Conservation (phyloP, 768 basidiomycete genomes). For the Erythrobasidium yunnanense region DNA sequence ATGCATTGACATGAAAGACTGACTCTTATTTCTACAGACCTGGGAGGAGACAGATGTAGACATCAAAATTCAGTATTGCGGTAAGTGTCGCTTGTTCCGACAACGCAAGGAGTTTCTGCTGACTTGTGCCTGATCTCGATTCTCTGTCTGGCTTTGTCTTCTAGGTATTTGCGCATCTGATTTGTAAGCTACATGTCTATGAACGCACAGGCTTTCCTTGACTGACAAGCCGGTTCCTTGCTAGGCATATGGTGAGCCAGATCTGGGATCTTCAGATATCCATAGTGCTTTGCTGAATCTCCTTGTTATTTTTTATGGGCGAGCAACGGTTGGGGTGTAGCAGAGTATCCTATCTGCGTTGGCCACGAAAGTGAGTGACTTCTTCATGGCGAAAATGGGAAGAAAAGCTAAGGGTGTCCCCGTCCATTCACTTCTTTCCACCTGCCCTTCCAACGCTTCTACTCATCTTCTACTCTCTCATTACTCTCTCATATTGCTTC, state of each 20-base stretch:
- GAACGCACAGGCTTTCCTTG: not conserved
- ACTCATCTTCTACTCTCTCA: too few species aligned
- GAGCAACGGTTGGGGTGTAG: not conserved
- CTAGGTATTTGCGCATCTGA: slow-evolving; percentile 26
- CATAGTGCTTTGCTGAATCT: not conserved
- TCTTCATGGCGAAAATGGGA: not conserved
- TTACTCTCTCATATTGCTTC: not conserved
- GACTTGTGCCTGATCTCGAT: not conserved
- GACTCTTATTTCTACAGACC: not conserved
- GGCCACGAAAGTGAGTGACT: slow-evolving; percentile 36
- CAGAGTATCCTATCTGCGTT: slow-evolving; percentile 3
- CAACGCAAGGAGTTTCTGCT: not conserved
- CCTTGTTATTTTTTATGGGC: too few species aligned
- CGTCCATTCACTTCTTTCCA: too few species aligned
- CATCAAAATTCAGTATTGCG: slow-evolving; percentile 25
- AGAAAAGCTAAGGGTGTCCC: too few species aligned
- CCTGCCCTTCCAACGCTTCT: too few species aligned
- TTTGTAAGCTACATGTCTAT: slow-evolving; percentile 29
- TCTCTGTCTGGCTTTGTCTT: not conserved
- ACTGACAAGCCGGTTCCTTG: slow-evolving; percentile 36
- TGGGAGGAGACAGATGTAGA: slow-evolving; percentile 26
- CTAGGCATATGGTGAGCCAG: not conserved
- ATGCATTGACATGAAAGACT: not conserved
- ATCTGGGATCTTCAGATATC: not conserved
- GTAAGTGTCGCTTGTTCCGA: not conserved